phyloP scores from a whole-genome alignment of 2,329 filamentous ascomycete species.

The Paracorniculantispora psalliotae region DNA sequence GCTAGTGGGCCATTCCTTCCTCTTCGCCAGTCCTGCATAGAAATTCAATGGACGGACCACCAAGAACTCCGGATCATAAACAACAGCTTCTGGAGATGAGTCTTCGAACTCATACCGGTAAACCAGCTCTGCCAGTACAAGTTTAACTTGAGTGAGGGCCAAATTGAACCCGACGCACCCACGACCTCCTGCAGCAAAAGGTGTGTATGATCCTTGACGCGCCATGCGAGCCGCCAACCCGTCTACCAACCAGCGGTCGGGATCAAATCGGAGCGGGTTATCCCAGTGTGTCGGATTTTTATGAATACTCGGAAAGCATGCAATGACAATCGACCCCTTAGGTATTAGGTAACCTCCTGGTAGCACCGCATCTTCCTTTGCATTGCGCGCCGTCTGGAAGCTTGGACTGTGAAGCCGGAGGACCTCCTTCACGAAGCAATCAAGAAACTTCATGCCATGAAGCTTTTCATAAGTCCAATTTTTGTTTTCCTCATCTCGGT shows the following conservation, averaged over 20 bases:
- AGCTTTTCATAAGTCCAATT: constrained; percentile 38
- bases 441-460: constrained; percentile 40
- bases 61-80: constrained; percentile 20
- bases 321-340: constrained; percentile 42
- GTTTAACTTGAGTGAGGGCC: constrained; percentile 51
- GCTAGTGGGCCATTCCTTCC: not conserved
- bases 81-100: constrained; percentile 15
- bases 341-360: constrained; percentile 50
- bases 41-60: constrained; percentile 20
- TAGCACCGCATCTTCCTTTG: constrained; percentile 45
- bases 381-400: constrained; percentile 51
- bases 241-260: constrained; percentile 49
- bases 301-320: constrained; percentile 39
- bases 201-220: constrained; percentile 46
- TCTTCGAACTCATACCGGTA: constrained; percentile 33
- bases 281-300: constrained; percentile 48
- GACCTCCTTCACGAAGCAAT: constrained; percentile 51
- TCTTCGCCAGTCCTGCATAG: constrained; percentile 12
- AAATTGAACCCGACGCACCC: constrained; percentile 58
- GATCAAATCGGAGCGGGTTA: constrained; percentile 48
- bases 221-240: constrained; percentile 37
- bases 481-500: constrained; percentile 33
- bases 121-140: constrained; percentile 47
- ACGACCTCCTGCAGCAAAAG: constrained; percentile 48
- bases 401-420: constrained; percentile 51